Base-by-base conservation (phyloP, 2,329 filamentous ascomycete genomes). In the Lecanicillium sp. region DNA sequence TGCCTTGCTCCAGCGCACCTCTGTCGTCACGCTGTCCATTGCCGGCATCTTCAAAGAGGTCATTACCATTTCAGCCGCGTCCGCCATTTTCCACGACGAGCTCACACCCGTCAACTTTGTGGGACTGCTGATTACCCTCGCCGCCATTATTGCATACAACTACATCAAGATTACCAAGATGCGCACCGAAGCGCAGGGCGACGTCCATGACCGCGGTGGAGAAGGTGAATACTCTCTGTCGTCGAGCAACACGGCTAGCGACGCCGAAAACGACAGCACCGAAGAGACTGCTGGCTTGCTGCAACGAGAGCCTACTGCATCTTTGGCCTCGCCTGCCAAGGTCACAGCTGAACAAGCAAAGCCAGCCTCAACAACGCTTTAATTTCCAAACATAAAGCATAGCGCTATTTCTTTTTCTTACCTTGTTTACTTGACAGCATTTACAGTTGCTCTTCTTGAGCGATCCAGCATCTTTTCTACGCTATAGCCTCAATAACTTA, bases 31-130 rank as follows among this genome's bases (percentile, higher is more conserved):
- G 0, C 73, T 98, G 33, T 94, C 85, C 37, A 95, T 98, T 50
- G 94, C 89, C 45, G 92, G 92, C 44, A 96, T 98, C 45, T 96
- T 98, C 71, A 98, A 98, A 60, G 92, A 98, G 65, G 92, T 96
- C 29, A 81, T 98, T 40, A 98, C 92, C 12, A 96, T 98, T 53
- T 82, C 78, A 29, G 88, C 87, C 1, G 90, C 90, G 0, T 84
- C 87, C 8, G 59, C 94, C 19, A 79, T 95, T 4, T 98, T 95
- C 66, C 76, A 92, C 51, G 92, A 98, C 57, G 77, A 75, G 35
- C 75, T 98, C 33, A 95, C 89, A 0, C 68, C 81, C 0, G 78
- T 98, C 66, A 98, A 98, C 58, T 67, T 95, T 9, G 75, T 83
- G 13, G 92, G 92, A 7, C 68, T 98, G 11, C 55, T 94, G n/a